Conservation (phyloP, 805 yeast species). For the Grigorovia humatica region DNA sequence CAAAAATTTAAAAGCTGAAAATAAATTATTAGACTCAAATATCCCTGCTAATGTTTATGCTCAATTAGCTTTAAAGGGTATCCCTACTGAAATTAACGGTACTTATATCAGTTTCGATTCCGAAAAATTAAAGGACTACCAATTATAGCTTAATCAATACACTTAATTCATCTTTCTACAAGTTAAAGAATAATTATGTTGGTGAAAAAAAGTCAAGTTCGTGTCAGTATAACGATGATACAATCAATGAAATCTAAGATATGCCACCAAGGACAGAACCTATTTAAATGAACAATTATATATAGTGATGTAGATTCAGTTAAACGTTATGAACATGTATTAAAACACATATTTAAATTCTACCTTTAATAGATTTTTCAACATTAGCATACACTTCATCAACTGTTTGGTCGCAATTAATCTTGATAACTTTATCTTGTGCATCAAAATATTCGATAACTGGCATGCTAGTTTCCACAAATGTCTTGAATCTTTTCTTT, state of each 20-base stretch:
- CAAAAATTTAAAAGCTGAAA: slow-evolving; percentile 45
- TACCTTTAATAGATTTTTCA: slow-evolving; percentile 48
- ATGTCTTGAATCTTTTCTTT: slow-evolving; percentile 77
- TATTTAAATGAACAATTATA: too few species aligned
- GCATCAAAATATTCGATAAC: slow-evolving; percentile 76
- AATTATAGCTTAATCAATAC: not conserved
- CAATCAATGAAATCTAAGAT: too few species aligned
- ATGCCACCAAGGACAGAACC: too few species aligned
- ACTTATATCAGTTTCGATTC: slow-evolving; percentile 54
- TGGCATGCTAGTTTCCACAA: slow-evolving; percentile 84
- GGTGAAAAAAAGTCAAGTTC: too few species aligned
- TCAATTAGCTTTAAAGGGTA: slow-evolving; percentile 52
- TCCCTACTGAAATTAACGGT: slow-evolving; percentile 52
- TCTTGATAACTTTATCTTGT: slow-evolving; percentile 64
- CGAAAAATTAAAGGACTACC: slow-evolving; percentile 10
- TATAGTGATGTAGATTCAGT: not conserved
- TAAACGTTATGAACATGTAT: not conserved
- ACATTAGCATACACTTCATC: slow-evolving; percentile 69
- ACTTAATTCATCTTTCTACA: too few species aligned
- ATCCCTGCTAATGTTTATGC: slow-evolving; percentile 67
- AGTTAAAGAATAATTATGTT: too few species aligned
- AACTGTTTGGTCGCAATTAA: slow-evolving; percentile 70
- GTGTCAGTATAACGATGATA: too few species aligned
- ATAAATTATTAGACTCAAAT: slow-evolving; percentile 52
- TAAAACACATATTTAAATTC: slow-evolving; percentile 6